Percentiles rank a stretch among this genome's conserved stretches.
Evolutionary conservation across 805 yeast genomes (phyloP).

Genomic region (Lipomyces sp.): DNA sequence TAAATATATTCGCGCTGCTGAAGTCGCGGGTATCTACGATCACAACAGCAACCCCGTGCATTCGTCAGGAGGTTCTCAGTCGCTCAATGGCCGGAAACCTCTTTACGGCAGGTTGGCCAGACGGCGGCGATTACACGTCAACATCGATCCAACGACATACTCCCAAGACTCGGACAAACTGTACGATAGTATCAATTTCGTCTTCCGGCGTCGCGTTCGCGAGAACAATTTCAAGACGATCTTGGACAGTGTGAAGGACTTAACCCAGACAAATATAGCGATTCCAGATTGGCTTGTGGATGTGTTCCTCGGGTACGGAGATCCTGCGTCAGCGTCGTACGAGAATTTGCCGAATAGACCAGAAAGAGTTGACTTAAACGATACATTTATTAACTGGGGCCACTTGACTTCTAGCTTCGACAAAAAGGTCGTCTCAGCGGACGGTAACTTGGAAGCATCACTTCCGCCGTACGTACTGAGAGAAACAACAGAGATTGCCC

Average conservation of each 20-base stretch:
- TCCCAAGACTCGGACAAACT: slow-evolving; percentile 17
- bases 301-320: slow-evolving; percentile 45
- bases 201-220: slow-evolving; percentile 40
- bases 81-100: slow-evolving; percentile 25
- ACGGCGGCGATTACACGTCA: slow-evolving; percentile 37
- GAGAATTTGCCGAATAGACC: slow-evolving; percentile 21
- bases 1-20: slow-evolving; percentile 39
- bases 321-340: slow-evolving; percentile 35
- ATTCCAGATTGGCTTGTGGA: slow-evolving; percentile 49
- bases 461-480: slow-evolving; percentile 29
- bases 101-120: slow-evolving; percentile 22
- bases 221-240: slow-evolving; percentile 40
- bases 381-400: slow-evolving; percentile 39
- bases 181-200: slow-evolving; percentile 38
- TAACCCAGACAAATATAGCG: slow-evolving; percentile 12
- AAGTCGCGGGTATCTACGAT: slow-evolving; percentile 41
- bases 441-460: slow-evolving; percentile 23
- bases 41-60: slow-evolving; percentile 31
- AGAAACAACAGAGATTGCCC: slow-evolving; percentile 6
- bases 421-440: slow-evolving; percentile 23
- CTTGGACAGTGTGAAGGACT: slow-evolving; percentile 29
- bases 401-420: slow-evolving; percentile 39
- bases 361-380: slow-evolving; percentile 39
- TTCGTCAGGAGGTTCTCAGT: neutral
- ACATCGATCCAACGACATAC: slow-evolving; percentile 38